Base-by-base conservation (phyloP, 768 basidiomycete genomes). In the Goffeauzyma gilvescens region DNA sequence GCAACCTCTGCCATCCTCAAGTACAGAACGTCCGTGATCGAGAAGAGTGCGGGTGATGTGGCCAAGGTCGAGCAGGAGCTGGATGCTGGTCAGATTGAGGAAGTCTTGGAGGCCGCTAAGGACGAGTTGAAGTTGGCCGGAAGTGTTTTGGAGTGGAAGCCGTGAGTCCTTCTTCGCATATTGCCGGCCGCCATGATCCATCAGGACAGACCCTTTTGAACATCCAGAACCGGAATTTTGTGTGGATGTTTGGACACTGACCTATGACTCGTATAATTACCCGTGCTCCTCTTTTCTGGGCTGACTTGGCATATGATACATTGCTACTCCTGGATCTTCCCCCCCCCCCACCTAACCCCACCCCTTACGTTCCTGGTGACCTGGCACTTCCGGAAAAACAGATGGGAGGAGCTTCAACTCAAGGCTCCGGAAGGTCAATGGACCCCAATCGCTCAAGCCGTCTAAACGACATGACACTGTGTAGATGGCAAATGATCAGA, bases 71-170 rank as follows among this genome's bases (percentile, higher is more conserved):
- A 93, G 68, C 74, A 71, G 58, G 72, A 73, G 61, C 60, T 95
- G 30, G 73, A 78, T 38, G 82, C 82, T 60, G 83, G 85, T 0
- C 75, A 83, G 54, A 81, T 93, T 32, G 89, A 96, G 68, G 72
- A 85, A 63, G 73, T 80, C 25, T 55, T 96, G 53, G 72, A 75
- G 51, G 75, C 82, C 63, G 89, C 87, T 9, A 66, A 75, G 52
- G 80, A 81, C 57, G 89, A 96, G 64, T 68, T 84, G 43, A 68
- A 67, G 42, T 69, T 95, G 28, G 81, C 71, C 4, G 68, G 68
- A 24, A 81, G 81, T 66, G 81, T 93, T 79, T 58, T 78, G n/a
- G 79, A 87, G 58, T 96, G 85, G 86, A 90, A 89, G 68, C 74
- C 81, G 89, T 95, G 63, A 63, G 86, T 79, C 41, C n/a, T n/a